Base-by-base conservation (phyloP, 2,329 filamentous ascomycete genomes). In the Macrophomina pseudophaseolina region DNA sequence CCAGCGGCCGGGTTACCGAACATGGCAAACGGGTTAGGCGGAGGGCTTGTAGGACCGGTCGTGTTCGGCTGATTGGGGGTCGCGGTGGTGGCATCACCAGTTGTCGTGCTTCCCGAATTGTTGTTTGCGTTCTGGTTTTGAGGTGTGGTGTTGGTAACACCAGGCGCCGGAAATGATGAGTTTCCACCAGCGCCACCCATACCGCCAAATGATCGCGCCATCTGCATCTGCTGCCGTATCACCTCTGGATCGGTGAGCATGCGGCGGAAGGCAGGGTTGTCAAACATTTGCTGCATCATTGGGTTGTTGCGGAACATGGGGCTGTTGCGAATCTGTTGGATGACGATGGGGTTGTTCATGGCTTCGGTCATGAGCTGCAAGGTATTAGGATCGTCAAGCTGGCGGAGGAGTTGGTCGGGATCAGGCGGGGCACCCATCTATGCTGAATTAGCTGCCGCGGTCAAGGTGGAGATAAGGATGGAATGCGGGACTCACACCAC, bases 231-330 rank as follows among this genome's bases (percentile, higher is more conserved):
- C 77, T 91, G 89, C 67, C 93, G 86, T 70, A 99, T 87, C 72
- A 93, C 88, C 52, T 93, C 88, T 4, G 95, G 95, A 75, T 96
- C 93, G 69, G 93, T 94, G 85, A 99, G 90, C 91, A 98, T 95
- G 62, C 91, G 86, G 73, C 95, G 88, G 81, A 98, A 93, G 70
- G 93, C 87, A 0, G 94, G 94, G 30, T 94, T 95, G 68, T 93
- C 90, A 73, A 99, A 87, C 79, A 97, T 90, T 75, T 96, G 88
- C 72, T 93, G 88, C 28, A 92, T 91, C 85, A 93, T 90, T 2
- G 95, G 95, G 76, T 97, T 97, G 74, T 91, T 88, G 73, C 95
- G 88, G 72, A 99, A 93, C 86, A 98, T 83, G 3, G 83, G 83
- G 68, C 79, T 83, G 69, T 84, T 80, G 66, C 80, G 75, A 72